Percentiles rank a stretch among this genome's conserved stretches.
Conservation (phyloP, 1,284 basidiomycete species). For the Tylopilus orsonianus region DNA sequence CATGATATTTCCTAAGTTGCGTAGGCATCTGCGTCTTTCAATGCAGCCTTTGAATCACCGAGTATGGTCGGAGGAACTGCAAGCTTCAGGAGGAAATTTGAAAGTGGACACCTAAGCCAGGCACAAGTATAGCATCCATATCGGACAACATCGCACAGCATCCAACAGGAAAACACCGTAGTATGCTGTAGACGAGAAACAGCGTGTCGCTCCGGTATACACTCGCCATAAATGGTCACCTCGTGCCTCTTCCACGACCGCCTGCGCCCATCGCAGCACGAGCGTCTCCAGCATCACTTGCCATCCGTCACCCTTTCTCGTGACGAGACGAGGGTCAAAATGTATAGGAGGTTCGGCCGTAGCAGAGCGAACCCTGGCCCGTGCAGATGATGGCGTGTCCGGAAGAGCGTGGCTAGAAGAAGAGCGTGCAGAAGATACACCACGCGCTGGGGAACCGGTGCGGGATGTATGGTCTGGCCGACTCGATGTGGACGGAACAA, state of each 20-base stretch:
- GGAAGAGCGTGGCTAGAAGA: constrained; percentile 13
- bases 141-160: too few species aligned
- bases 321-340: constrained; percentile 75
- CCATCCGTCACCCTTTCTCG: constrained; percentile 76
- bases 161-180: too few species aligned
- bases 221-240: constrained; percentile 38
- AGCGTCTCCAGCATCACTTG: constrained; percentile 70
- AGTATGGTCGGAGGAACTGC: too few species aligned
- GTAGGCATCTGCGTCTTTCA: too few species aligned
- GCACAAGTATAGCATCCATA: too few species aligned
- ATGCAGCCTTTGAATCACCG: too few species aligned
- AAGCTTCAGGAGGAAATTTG: too few species aligned
- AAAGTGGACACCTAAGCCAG: too few species aligned
- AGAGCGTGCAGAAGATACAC: constrained; percentile 27
- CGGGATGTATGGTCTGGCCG: constrained; percentile 31
- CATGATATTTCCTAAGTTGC: too few species aligned
- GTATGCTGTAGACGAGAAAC: too few species aligned
- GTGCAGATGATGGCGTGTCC: constrained; percentile 17
- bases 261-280: constrained; percentile 65
- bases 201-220: not conserved
- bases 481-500: constrained; percentile 45
- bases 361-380: constrained; percentile 22
- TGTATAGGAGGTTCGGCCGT: constrained; percentile 36
- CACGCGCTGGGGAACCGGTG: constrained; percentile 25
- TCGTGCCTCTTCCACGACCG: constrained; percentile 66